Evolutionary conservation across 345 rosid genomes (phyloP).

Genomic region (Populus euphratica): DNA sequence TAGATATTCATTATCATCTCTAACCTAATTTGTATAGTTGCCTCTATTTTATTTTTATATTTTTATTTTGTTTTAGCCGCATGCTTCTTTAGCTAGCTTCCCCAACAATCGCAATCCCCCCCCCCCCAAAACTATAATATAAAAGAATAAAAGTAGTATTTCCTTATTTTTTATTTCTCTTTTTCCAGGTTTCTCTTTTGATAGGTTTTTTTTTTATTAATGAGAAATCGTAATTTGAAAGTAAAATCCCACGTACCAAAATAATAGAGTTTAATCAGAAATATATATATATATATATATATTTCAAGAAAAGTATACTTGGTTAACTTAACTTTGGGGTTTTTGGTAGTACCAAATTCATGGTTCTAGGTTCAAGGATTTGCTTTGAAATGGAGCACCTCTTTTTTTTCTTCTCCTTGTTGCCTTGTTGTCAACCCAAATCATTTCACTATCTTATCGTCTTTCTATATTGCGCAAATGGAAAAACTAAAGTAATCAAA

Average conservation of each 20-base stretch:
- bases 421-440: too few relatives aligned
- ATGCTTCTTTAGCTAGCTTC: constrained; percentile 21
- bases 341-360: neutral
- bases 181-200: neutral
- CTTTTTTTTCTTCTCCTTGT: neutral
- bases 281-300: too few relatives aligned
- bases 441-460: neutral
- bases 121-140: neutral
- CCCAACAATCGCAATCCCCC: neutral
- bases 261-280: neutral
- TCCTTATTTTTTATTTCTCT: neutral
- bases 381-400: neutral
- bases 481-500: neutral
- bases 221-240: neutral
- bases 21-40: neutral
- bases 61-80: constrained; percentile 19
- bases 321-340: neutral
- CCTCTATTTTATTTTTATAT: constrained; percentile 20
- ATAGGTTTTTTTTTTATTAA: too few relatives aligned
- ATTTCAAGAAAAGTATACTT: neutral
- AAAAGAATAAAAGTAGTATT: too few relatives aligned
- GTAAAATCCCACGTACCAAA: neutral
- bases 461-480: neutral
- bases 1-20: too few relatives aligned
- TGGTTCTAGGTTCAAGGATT: neutral